These are phyloP conservation scores for Mortierella alpina DNA, from an alignment of 192 early-diverging fungal genomes.

Conservation along the genomic window DNA sequence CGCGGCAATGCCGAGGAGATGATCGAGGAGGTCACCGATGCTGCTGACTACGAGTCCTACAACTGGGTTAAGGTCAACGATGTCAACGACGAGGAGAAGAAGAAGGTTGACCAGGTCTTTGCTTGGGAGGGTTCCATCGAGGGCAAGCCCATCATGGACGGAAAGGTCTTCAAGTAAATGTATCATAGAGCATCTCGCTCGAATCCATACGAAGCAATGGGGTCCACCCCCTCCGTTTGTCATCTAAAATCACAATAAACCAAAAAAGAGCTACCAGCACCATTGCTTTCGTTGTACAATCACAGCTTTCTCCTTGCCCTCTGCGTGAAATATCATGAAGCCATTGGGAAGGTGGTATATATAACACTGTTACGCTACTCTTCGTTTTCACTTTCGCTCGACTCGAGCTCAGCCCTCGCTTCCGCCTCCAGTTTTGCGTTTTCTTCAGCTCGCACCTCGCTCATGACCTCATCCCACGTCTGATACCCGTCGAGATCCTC, in stretches of 20 bases:
- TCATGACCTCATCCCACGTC: slow-evolving; percentile 26
- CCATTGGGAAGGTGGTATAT: no score
- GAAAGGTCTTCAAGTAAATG: slow-evolving; percentile 87
- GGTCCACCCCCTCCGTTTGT: no score
- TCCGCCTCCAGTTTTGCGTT: not conserved
- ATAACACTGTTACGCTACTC: no score
- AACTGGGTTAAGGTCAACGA: slow-evolving; percentile 80
- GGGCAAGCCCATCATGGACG: slow-evolving; percentile 82
- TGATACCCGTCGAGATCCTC: slow-evolving; percentile 58
- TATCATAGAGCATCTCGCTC: no score
- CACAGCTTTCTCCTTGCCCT: no score
- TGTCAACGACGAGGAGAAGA: slow-evolving; percentile 64
- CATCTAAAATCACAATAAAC: no score
- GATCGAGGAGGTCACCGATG: slow-evolving; percentile 64
- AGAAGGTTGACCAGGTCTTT: slow-evolving; percentile 44
- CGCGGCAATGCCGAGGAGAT: slow-evolving; percentile 69
- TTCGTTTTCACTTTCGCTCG: no score
- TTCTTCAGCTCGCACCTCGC: slow-evolving; percentile 19
- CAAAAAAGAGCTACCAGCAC: no score
- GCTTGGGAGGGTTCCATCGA: slow-evolving; percentile 89
- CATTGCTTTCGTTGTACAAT: no score
- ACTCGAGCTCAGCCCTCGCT: no score
- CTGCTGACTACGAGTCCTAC: slow-evolving; percentile 92
- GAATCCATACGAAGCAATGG: no score
- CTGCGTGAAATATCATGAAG: no score